Base-by-base conservation (phyloP, 2,329 filamentous ascomycete species). In the Passalora sequoiae region DNA sequence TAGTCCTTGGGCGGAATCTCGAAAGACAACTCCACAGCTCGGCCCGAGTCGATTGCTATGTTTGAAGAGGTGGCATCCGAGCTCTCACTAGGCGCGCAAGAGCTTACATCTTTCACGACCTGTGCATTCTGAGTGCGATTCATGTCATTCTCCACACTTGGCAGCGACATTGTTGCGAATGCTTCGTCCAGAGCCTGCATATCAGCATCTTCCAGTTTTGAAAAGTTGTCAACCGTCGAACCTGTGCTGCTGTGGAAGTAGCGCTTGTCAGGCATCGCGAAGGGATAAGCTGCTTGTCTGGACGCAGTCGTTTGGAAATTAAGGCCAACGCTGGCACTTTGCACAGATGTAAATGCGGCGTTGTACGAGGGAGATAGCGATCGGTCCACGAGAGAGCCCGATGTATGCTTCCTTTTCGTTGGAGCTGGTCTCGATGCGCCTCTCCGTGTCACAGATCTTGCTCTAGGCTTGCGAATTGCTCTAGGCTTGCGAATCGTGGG, bases 1-100 rank as follows among this genome's bases (percentile, higher is more conserved):
- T 51, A 56, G 36, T 54, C 57, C n/a, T 51, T 38, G 2, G 45
- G n/a, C 4, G 59, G 50, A 2, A 62, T 61, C 28, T 56, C 48
- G 29, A 58, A 62, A 12, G 35, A 15, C 22, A 44, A 20, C 28
- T 41, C 17, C 12, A 21, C 30, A 17, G 17, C 15, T 9, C 17
- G 16, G 30, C 20, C 30, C n/a, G n/a, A n/a, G n/a, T n/a, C n/a
- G n/a, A n/a, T n/a, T n/a, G n/a, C n/a, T n/a, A n/a, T n/a, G n/a
- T n/a, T n/a, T n/a, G n/a, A n/a, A n/a, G n/a, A n/a, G n/a, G n/a
- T n/a, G n/a, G n/a, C n/a, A n/a, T n/a, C n/a, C n/a, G n/a, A n/a
- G n/a, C n/a, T n/a, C n/a, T n/a, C n/a, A n/a, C n/a, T n/a, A n/a
- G n/a, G n/a, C n/a, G n/a, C n/a, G n/a, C n/a, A n/a, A n/a, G n/a